Base-by-base conservation (phyloP, 2,329 filamentous ascomycete species). In the Pseudocercospora crystallina region DNA sequence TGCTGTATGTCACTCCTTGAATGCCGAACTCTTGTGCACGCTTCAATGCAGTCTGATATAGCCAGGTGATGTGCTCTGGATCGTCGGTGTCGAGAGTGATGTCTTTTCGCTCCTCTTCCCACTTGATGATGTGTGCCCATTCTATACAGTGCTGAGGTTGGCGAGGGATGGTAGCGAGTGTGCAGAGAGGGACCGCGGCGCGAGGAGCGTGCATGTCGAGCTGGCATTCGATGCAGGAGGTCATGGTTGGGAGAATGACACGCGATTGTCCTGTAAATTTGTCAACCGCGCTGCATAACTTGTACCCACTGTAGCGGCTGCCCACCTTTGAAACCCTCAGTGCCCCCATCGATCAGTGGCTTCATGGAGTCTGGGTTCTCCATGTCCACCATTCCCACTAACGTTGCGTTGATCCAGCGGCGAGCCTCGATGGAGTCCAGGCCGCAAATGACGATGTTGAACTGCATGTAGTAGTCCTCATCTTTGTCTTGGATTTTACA, bases 131-230 rank as follows among this genome's bases (percentile, higher is more conserved):
- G 69, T 97, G 92, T 0, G 94, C 95, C 94, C 94, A 99, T 73
- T 99, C 94, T 65, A 99, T 89, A 69, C 94, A 99, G 73, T 99
- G 94, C 69, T 97, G 91, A 1, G 94, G 94, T 68, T 99, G 94
- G 11, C 94, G 87, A 8, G 94, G 94, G 60, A 99, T 97, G 13
- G 90, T 95, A 12, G 94, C 94, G 51, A 99, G 85, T 3, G 94
- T 99, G 71, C 94, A 99, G 26, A 99, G 85, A 1, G 94, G 94
- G 0, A 99, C 92, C 11, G 94, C 90, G n/a, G 90, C 89, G 46
- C 92, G 83, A n/a, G 94, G 95, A 0, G 94, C 92, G 69, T 97
- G 91, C 88, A 99, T 96, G 69, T 97, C 94, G 26, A 99, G 83
- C 67, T 99, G 94, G 67, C 94, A 99, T 75, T 99, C 94, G 65